Base-by-base conservation (phyloP, 2,329 filamentous ascomycete species). In the Westerdykella aurantiaca region DNA sequence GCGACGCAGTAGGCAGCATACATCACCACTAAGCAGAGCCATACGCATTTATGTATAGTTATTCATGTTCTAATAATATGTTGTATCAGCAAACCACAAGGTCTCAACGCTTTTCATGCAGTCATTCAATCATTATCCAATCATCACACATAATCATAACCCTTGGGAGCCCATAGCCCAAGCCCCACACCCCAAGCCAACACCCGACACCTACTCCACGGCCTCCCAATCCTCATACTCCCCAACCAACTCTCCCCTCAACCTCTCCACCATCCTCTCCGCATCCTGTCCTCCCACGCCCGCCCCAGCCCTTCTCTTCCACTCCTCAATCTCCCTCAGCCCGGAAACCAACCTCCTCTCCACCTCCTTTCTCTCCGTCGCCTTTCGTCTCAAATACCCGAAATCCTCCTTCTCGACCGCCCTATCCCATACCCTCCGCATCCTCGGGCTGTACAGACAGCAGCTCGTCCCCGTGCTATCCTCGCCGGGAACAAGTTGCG, bases 371-470 rank as follows among this genome's bases (percentile, higher is more conserved):
- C 77, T 73, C 35, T 76, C 75, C 37, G 80, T 71, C 44, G 83
- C 79, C 37, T 80, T 74, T 16, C 78, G 63, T 52, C 78, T 73
- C 33, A 95, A 66, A 50, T 82, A 83, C 18, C 73, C 72, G 44
- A 83, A 74, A 57, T 95, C 86, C 41, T 84, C 78, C 31, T 76
- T 75, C 44, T 77, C 71, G 37, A 87, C 82, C 0, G 85, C 83
- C 23, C 80, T 75, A 22, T 71, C 68, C 60, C 94, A 95, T 1
- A 87, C 74, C 0, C 77, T 74, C 34, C 88, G 77, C 88, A 95
- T 95, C 13, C 85, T 78, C 4, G 77, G 68, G 35, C 86, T 90
- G 63, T 93, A 95, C 2, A 96, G 74, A 64, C 91, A 86, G 60
- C 90, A 96, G 17, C 72, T 78, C 16, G 50, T 72, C 51, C 66